These are phyloP conservation scores for Salix caprea DNA, from an alignment of 345 rosid species.

Conservation along the genomic window DNA sequence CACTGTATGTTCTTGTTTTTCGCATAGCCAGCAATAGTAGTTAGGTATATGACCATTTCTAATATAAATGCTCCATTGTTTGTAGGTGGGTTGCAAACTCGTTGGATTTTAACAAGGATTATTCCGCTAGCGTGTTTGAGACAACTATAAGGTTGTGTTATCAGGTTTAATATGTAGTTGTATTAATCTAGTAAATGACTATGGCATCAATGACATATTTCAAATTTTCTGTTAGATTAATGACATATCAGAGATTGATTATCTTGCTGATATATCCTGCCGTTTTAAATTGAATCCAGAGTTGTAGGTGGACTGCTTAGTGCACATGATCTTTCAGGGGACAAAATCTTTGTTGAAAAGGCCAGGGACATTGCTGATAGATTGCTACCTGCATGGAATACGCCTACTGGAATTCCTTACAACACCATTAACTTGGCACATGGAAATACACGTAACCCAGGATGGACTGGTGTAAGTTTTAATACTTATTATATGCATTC, in stretches of 20 bases:
- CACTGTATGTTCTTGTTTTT: background rate
- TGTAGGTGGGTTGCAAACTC: slow-evolving; percentile 93
- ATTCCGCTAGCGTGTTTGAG: slow-evolving; percentile 95
- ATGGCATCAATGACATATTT: background rate
- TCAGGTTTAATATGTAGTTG: slow-evolving; percentile 61
- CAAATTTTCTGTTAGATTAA: background rate
- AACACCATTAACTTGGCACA: slow-evolving; percentile 75
- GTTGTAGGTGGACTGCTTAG: slow-evolving; percentile 99
- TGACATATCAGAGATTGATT: background rate
- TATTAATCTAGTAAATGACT: slow-evolving; percentile 3
- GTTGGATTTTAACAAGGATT: slow-evolving; percentile 85
- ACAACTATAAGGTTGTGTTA: slow-evolving; percentile 97
- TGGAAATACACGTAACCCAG: slow-evolving; percentile 77
- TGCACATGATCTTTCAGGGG: slow-evolving; percentile 88
- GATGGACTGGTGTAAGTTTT: slow-evolving; percentile 90
- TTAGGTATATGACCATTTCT: background rate
- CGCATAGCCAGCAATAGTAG: background rate
- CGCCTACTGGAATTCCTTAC: slow-evolving; percentile 79
- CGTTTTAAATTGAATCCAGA: slow-evolving; percentile 34
- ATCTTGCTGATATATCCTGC: background rate
- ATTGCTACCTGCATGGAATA: slow-evolving; percentile 93
- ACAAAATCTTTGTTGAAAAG: slow-evolving; percentile 83
- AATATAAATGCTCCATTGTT: background rate
- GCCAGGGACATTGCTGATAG: slow-evolving; percentile 95
- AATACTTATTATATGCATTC: background rate